These are phyloP conservation scores for Pseudozyma sp. DNA, from an alignment of 1,284 basidiomycete genomes.

Conservation along the genomic window DNA sequence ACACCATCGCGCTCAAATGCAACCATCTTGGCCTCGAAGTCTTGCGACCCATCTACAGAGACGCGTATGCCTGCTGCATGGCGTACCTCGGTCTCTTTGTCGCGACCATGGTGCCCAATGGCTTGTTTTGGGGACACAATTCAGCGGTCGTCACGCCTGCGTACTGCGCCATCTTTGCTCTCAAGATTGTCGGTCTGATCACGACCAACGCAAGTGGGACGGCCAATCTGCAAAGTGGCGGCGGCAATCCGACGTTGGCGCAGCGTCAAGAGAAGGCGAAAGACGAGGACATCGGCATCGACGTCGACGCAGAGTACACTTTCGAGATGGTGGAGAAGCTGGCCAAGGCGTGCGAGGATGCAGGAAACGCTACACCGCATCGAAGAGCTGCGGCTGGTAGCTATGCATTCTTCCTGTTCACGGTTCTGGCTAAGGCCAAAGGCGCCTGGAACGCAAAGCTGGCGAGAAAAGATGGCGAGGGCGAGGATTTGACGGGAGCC, in stretches of 20 bases:
- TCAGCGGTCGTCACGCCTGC: slow-evolving; percentile 52
- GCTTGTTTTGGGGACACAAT: slow-evolving; percentile 50
- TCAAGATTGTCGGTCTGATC: slow-evolving; percentile 44
- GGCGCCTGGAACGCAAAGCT: slow-evolving; percentile 32
- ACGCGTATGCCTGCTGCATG: slow-evolving; percentile 51
- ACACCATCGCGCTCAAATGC: slow-evolving; percentile 48
- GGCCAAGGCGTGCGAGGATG: slow-evolving; percentile 47
- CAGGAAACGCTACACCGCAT: slow-evolving; percentile 46
- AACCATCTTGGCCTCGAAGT: slow-evolving; percentile 30
- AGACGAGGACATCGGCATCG: slow-evolving; percentile 25
- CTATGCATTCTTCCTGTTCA: slow-evolving; percentile 49
- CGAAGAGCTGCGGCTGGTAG: slow-evolving; percentile 47
- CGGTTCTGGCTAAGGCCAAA: slow-evolving; percentile 43
- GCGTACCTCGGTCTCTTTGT: slow-evolving; percentile 55
- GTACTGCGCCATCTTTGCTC: slow-evolving; percentile 56
- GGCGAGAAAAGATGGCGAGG: slow-evolving; percentile 9
- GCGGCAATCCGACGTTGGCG: slow-evolving; percentile 8
- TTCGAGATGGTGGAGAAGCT: slow-evolving; percentile 52
- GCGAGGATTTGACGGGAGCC: neutral
- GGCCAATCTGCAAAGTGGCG: neutral
- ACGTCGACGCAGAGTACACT: slow-evolving; percentile 48
- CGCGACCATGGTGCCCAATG: slow-evolving; percentile 48
- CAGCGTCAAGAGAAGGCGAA: slow-evolving; percentile 7
- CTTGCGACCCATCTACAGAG: slow-evolving; percentile 49
- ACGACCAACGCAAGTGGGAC: slow-evolving; percentile 9